These are phyloP conservation scores for Artomyces pyxidatus DNA, from an alignment of 768 basidiomycete species.

Conservation along the genomic window DNA sequence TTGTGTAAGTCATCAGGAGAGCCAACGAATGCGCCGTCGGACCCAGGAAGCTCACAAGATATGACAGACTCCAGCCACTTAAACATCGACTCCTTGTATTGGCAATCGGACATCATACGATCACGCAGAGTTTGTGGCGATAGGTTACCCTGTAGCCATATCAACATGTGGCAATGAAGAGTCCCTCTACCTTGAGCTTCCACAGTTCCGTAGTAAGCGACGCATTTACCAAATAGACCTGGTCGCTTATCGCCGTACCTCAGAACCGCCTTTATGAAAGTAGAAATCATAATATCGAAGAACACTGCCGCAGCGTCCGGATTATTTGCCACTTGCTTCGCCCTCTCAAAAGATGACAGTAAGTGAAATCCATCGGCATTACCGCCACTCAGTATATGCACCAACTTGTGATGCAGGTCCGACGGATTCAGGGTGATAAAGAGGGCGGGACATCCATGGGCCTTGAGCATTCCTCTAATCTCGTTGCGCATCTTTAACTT, in stretches of 20 bases:
- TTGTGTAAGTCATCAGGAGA: background rate
- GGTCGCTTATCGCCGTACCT: conserved; percentile 8
- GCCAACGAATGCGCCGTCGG: background rate
- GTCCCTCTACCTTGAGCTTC: conserved; percentile 33
- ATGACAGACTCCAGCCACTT: conserved; percentile 22
- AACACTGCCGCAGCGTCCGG: conserved; percentile 33
- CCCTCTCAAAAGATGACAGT: conserved; percentile 26
- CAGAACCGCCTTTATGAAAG: conserved; percentile 24
- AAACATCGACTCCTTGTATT: conserved; percentile 17
- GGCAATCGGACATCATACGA: conserved; percentile 1
- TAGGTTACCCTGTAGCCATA: conserved; percentile 27
- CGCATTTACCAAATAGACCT: conserved; percentile 27
- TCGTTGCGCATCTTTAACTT: background rate
- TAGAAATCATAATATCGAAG: conserved; percentile 33
- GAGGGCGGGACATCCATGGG: background rate
- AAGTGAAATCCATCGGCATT: conserved; percentile 31
- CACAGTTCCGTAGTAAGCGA: conserved; percentile 32
- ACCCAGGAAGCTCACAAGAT: background rate
- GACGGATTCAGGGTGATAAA: conserved; percentile 26
- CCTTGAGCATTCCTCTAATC: background rate
- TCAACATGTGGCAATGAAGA: conserved; percentile 33
- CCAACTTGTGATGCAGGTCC: conserved; percentile 33
- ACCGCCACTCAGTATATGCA: conserved; percentile 30
- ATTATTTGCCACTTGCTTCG: conserved; percentile 30
- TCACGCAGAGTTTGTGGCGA: background rate